Base-by-base conservation (phyloP, 2,329 filamentous ascomycete species). In the Thielaviopsis musarum region DNA sequence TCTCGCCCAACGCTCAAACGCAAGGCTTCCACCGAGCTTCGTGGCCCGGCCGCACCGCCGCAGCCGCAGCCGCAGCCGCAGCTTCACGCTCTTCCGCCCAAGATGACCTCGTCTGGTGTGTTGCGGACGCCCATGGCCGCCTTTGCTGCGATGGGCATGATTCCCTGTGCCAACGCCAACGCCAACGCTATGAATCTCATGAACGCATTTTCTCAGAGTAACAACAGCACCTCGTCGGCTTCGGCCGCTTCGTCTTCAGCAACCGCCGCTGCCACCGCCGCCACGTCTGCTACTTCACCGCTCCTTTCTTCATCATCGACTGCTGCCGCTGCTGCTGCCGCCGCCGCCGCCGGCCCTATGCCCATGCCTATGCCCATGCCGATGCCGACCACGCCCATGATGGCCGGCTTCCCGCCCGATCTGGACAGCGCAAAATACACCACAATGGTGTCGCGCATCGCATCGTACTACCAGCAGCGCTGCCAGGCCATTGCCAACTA, bases 381-480 rank as follows among this genome's bases (percentile, higher is more conserved):
- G 6, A n/a, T 34, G 5, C 56, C 56, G 7, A 49, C 13, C 4
- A 52, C 56, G 5, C 53, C 57, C 7, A 28, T 30, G 21, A 41
- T 59, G 15, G 38, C 28, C 2, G 52, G 51, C 52, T 62, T 59
- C 59, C 65, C 17, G 53, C 53, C 63, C 19, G 65, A 65, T 54
- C 63, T 65, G 26, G 67, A 66, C 59, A 73, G 75, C 59, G 73
- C 73, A 3, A 71, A 70, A 61, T 73, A 75, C 61, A 64, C 74
- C 21, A 71, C 72, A 64, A 74, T 75, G 71, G 73, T 72, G 30
- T 73, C 74, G 13, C 72, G 74, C 58, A 76, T 76, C 58, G 74
- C 74, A 13, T 69, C 70, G 58, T 76, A 74, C 66, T 76, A 76
- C 63, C 74, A 76, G 64, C 74, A 76, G 65, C 70, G 74, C 19